Evolutionary conservation across 2,329 filamentous ascomycete genomes (phyloP).

Genomic region (Colletotrichum tamarilloi): DNA sequence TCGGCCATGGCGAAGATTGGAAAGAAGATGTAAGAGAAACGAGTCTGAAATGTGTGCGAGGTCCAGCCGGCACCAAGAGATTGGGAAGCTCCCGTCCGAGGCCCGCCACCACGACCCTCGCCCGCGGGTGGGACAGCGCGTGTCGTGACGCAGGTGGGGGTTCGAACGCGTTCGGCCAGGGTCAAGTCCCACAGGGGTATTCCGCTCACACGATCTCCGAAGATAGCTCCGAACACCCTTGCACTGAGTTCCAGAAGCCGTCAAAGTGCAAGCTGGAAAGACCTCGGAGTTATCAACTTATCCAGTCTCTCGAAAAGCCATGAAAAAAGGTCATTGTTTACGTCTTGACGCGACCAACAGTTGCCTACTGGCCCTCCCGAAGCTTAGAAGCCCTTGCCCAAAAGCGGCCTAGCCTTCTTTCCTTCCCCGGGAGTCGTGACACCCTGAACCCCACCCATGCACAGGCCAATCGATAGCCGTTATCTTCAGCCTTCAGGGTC

Average conservation of each 20-base stretch:
- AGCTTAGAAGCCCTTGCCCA: background rate
- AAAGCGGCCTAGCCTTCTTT: background rate
- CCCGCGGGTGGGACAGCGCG: conserved; percentile 20
- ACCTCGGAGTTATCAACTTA: background rate
- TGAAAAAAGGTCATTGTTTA: background rate
- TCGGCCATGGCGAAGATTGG: conserved; percentile 47
- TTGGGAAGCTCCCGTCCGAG: conserved; percentile 19
- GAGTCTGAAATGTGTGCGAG: conserved; percentile 1
- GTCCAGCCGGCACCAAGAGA: background rate
- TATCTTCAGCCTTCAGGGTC: background rate
- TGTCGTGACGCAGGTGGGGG: conserved; percentile 33
- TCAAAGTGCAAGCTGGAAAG: too few species aligned
- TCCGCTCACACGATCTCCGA: conserved; percentile 31
- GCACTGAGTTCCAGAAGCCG: background rate
- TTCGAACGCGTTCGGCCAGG: conserved; percentile 17
- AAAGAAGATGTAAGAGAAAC: background rate
- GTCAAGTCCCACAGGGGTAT: conserved; percentile 1
- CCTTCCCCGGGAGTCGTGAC: background rate
- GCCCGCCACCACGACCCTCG: conserved; percentile 20
- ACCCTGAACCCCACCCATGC: conserved; percentile 10
- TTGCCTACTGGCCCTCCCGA: background rate
- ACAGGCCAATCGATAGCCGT: background rate
- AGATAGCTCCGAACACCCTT: conserved; percentile 26
- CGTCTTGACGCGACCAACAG: background rate
- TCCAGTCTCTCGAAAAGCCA: background rate